These are phyloP conservation scores for Pyricularia pennisetigena DNA, from an alignment of 2,329 filamentous ascomycete species.

Conservation along the genomic window DNA sequence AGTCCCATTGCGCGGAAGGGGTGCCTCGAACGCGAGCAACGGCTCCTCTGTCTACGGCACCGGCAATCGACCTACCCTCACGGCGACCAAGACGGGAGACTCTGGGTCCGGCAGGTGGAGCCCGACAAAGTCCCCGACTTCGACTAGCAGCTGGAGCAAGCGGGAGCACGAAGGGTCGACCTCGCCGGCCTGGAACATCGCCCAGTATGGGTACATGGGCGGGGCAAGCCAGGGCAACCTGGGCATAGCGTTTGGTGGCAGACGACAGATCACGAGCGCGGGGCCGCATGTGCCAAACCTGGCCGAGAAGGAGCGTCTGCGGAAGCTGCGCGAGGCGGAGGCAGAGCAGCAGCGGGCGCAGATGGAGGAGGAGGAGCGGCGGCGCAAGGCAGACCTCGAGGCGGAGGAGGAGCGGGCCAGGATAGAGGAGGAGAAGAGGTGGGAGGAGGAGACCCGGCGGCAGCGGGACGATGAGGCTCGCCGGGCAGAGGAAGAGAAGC, in stretches of 20 bases:
- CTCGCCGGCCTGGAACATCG: constrained; percentile 92
- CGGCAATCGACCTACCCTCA: constrained; percentile 23
- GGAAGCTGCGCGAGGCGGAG: constrained; percentile 46
- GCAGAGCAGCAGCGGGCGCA: constrained; percentile 48
- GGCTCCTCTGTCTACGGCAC: constrained; percentile 38
- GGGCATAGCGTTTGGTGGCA: constrained; percentile 82
- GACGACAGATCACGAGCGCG: constrained; percentile 84
- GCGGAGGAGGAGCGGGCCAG: constrained; percentile 53
- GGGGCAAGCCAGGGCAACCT: constrained; percentile 93
- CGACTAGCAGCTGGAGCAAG: constrained; percentile 85
- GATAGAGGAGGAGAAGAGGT: constrained; percentile 53
- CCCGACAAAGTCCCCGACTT: constrained; percentile 43
- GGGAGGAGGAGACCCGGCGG: constrained; percentile 55
- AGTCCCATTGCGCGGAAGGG: constrained; percentile 18
- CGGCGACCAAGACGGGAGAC: constrained; percentile 41
- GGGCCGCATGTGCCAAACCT: constrained; percentile 69
- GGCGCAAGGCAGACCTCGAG: constrained; percentile 33
- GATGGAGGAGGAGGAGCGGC: constrained; percentile 42
- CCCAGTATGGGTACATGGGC: constrained; percentile 94
- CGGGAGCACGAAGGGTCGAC: constrained; percentile 72
- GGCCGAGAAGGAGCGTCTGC: constrained; percentile 70
- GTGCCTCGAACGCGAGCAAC: constrained; percentile 48
- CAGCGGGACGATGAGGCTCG: constrained; percentile 49
- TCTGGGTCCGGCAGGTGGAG: constrained; percentile 41
- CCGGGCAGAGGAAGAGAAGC: constrained; percentile 56